phyloP scores from a whole-genome alignment of 805 yeast genomes.

The Kregervanrija delftensis region DNA sequence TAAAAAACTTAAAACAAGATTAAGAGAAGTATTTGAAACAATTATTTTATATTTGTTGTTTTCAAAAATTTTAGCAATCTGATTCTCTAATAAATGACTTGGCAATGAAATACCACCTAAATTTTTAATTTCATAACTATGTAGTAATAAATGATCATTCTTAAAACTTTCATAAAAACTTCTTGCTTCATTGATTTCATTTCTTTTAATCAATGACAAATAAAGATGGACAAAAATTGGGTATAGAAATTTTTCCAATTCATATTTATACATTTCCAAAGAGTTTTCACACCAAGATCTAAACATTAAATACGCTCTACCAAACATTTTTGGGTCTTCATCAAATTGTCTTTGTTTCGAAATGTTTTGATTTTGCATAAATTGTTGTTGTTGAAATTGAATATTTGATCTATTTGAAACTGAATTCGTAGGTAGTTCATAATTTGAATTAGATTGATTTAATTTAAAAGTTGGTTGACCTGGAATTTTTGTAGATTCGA shows the following conservation, averaged over 20 bases:
- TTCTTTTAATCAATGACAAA: constrained; percentile 67
- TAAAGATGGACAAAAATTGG: constrained; percentile 92
- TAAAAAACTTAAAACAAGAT: constrained; percentile 73
- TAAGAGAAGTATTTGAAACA: constrained; percentile 79
- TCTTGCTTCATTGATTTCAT: constrained; percentile 55
- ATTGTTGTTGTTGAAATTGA: constrained; percentile 25
- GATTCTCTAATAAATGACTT: constrained; percentile 79
- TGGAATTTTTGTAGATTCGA: constrained; percentile 67
- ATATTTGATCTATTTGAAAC: constrained; percentile 29
- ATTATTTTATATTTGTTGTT: constrained; percentile 66
- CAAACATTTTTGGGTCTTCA: constrained; percentile 63
- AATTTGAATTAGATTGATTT: constrained; percentile 36
- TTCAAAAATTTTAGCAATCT: constrained; percentile 68
- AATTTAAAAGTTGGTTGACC: constrained; percentile 43
- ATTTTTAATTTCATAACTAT: constrained; percentile 68
- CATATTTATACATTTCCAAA: constrained; percentile 85
- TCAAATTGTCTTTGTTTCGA: constrained; percentile 32
- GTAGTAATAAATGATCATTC: constrained; percentile 65
- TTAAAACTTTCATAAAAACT: constrained; percentile 69
- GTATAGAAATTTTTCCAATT: constrained; percentile 72
- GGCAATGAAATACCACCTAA: constrained; percentile 69
- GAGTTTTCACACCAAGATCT: constrained; percentile 89
- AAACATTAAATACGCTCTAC: constrained; percentile 73
- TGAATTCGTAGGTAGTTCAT: constrained; percentile 26
- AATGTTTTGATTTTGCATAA: constrained; percentile 18